A percentile compares a stretch with the other conserved stretches of the same genome.
Evolutionary conservation across 345 rosid species (phyloP).

Genomic region (Ceriops zippeliana): DNA sequence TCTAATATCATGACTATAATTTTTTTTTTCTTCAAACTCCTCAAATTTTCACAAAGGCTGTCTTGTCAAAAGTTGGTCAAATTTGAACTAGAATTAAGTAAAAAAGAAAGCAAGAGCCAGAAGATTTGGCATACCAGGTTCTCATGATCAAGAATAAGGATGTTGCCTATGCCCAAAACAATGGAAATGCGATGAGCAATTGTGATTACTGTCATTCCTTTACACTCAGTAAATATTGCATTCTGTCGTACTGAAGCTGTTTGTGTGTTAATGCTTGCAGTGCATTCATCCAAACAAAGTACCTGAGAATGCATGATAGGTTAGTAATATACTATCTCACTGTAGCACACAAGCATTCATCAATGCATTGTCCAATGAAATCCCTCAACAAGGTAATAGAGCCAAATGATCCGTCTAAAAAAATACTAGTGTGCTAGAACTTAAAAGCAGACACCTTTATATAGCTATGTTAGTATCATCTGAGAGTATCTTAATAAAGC

Average conservation of each 20-base stretch:
- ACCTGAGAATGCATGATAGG: constrained; percentile 36
- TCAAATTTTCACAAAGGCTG: not conserved
- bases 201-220: constrained; percentile 80
- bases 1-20: too few relatives aligned
- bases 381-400: too few relatives aligned
- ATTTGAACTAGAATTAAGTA: not conserved
- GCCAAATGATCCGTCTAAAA: too few relatives aligned
- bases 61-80: too few relatives aligned
- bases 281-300: constrained; percentile 93
- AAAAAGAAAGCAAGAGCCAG: not conserved
- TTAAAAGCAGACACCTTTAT: too few relatives aligned
- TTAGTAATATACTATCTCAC: constrained; percentile 10
- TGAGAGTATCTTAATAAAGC: too few relatives aligned
- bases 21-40: not conserved
- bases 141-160: constrained; percentile 69
- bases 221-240: constrained; percentile 63
- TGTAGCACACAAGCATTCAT: not conserved
- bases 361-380: too few relatives aligned
- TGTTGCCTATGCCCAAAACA: constrained; percentile 61
- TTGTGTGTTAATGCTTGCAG: constrained; percentile 67
- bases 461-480: not conserved
- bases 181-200: constrained; percentile 94
- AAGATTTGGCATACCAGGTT: constrained; percentile 37
- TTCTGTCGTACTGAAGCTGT: constrained; percentile 70
- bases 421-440: too few relatives aligned